phyloP scores from a whole-genome alignment of 345 rosid genomes.

The Combretum micranthum region DNA sequence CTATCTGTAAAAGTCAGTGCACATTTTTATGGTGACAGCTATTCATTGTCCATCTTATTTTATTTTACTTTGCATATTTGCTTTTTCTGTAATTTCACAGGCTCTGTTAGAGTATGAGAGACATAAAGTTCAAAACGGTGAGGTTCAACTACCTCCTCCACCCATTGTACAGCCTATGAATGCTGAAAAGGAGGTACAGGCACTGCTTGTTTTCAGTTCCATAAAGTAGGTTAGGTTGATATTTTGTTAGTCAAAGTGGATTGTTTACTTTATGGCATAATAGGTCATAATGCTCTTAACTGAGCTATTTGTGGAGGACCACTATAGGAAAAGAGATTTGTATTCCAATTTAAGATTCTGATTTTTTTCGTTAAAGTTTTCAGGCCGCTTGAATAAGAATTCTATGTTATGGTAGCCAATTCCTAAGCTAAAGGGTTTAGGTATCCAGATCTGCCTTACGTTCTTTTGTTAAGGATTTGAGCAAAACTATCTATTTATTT shows the following conservation, averaged over 20 bases:
- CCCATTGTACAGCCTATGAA: constrained; percentile 40
- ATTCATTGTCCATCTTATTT: not conserved
- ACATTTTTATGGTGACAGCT: not conserved
- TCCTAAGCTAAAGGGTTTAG: no score
- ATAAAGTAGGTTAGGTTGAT: not conserved
- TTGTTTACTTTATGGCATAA: not conserved
- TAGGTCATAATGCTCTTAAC: no score
- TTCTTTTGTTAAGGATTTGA: no score
- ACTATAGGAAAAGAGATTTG: no score
- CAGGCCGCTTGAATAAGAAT: no score
- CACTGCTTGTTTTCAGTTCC: constrained; percentile 10
- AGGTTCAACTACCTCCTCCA: constrained; percentile 62
- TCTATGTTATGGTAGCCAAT: no score
- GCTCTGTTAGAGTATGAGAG: constrained; percentile 87
- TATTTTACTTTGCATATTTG: not conserved
- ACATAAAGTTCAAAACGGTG: constrained; percentile 56
- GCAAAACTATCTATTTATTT: no score
- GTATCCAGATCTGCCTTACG: no score
- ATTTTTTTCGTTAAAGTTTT: no score
- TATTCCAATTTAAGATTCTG: no score
- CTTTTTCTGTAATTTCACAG: constrained; percentile 24
- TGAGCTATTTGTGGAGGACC: no score
- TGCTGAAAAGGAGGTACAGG: constrained; percentile 67
- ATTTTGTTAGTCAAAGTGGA: not conserved
- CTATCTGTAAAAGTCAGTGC: no score